Base-by-base conservation (phyloP, 2,329 filamentous ascomycete species). In the Hymenoscyphus fructigenus region DNA sequence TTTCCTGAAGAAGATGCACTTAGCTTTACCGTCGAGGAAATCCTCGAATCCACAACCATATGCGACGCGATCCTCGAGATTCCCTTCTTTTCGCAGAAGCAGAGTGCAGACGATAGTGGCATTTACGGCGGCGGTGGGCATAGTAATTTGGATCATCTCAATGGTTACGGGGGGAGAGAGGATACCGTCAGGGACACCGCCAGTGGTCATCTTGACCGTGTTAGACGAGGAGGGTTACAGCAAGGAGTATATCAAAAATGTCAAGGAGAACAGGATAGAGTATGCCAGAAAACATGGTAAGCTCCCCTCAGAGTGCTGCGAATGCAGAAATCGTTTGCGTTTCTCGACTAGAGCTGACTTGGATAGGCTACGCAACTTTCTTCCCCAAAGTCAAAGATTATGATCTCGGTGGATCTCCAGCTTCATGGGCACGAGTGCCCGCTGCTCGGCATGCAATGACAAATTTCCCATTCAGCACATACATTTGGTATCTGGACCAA, bases 361-460 rank as follows among this genome's bases (percentile, higher is more conserved):
- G 28, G 29, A 34, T 69, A 97, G 93, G 93, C 71, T 98, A 99
- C 78, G 84, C 87, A 44, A 91, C 89, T 50, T 93, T 97, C 83
- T 90, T 96, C 76, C 87, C 91, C 64, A 88, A 87, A 68, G 82
- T 85, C n/a, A 84, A 83, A 73, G 88, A 93, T 74, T 97, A 97
- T 79, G 83, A 91, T 66, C 83, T 92, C 36, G 78, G 82, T 65
- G 83, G 84, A 65, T 78, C 85, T 60, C 82, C 88, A 69, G 65
- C 76, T 62, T 87, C 87, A 57, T 96, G 91, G 91, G 83, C 91
- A 53, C 88, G 91, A 72, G 85, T 98, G 61, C 91, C 94, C 66
- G 91, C 94, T 7, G 83, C 96, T 75, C 90, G 95, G 66, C 94
- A 99, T 77, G 94, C 94, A 58, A 87, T 98, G 79, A 88, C 92